Percentiles rank a stretch among this genome's conserved stretches.
phyloP scores from a whole-genome alignment of 2,329 filamentous ascomycete species.

The Penicillium sp. region DNA sequence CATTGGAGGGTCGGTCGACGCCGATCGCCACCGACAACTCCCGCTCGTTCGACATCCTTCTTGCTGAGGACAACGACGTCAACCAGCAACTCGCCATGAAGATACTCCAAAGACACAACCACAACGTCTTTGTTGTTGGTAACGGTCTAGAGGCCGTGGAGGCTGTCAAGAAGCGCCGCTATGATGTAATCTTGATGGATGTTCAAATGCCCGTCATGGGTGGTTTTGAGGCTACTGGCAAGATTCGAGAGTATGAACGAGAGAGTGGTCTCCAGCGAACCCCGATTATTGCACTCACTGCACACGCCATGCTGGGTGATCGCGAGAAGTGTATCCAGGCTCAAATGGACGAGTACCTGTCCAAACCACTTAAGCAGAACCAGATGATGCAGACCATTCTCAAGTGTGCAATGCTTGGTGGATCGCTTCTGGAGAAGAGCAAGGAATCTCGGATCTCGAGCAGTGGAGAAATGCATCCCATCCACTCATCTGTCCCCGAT shows the following conservation, averaged over 20 bases:
- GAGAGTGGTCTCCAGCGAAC: constrained; percentile 76
- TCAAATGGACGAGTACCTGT: constrained; percentile 98
- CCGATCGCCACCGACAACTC: constrained; percentile 90
- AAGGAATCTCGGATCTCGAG: constrained; percentile 43
- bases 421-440: constrained; percentile 43
- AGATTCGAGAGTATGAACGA: constrained; percentile 92
- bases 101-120: constrained; percentile 93
- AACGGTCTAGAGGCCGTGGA: constrained; percentile 93
- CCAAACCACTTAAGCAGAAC: constrained; percentile 94
- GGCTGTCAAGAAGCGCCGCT: constrained; percentile 85
- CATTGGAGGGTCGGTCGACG: constrained; percentile 86
- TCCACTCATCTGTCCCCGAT: constrained; percentile 19
- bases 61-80: constrained; percentile 95
- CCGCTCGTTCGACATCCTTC: constrained; percentile 88
- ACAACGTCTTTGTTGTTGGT: constrained; percentile 69
- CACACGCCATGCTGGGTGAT: constrained; percentile 98
- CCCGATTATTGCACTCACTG: constrained; percentile 93
- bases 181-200: constrained; percentile 97
- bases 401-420: constrained; percentile 87
- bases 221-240: constrained; percentile 93
- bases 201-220: constrained; percentile 99
- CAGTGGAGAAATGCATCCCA: constrained; percentile 38
- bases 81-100: constrained; percentile 95
- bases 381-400: constrained; percentile 97
- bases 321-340: constrained; percentile 97